phyloP scores from a whole-genome alignment of 352 stramenopile species.

The Phytophthora citricola region DNA sequence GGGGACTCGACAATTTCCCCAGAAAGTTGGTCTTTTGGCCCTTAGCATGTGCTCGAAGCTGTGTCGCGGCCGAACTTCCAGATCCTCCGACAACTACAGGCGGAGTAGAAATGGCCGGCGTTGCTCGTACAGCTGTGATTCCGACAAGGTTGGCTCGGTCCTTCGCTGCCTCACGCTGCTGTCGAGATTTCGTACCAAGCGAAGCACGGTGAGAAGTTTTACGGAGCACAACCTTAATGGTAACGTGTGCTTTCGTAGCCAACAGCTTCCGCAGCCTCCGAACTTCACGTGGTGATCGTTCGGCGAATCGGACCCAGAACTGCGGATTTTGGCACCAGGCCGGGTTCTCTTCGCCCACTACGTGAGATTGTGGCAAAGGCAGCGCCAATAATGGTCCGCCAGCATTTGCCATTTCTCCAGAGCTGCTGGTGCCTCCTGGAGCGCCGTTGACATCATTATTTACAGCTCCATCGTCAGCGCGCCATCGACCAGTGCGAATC shows the following conservation, averaged over 20 bases:
- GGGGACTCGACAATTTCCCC: constrained; percentile 62
- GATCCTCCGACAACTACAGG: constrained; percentile 25
- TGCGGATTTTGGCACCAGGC: constrained; percentile 91
- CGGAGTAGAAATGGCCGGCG: background rate
- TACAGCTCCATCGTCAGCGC: constrained; percentile 46
- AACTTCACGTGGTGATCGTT: constrained; percentile 30
- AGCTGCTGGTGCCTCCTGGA: constrained; percentile 31
- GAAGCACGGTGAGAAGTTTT: constrained; percentile 69
- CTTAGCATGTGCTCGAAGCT: constrained; percentile 54
- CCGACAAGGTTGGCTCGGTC: constrained; percentile 72
- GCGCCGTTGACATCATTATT: constrained; percentile 49
- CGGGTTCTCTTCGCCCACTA: constrained; percentile 59
- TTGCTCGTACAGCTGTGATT: constrained; percentile 55
- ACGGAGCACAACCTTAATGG: constrained; percentile 75
- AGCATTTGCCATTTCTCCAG: constrained; percentile 64
- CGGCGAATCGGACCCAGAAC: constrained; percentile 76
- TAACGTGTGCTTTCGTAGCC: constrained; percentile 50
- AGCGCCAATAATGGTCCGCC: constrained; percentile 69
- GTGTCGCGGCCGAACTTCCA: constrained; percentile 35
- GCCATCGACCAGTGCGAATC: constrained; percentile 73
- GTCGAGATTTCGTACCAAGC: constrained; percentile 48
- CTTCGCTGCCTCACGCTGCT: constrained; percentile 60
- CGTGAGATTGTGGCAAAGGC: constrained; percentile 43
- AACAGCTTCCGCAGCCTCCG: constrained; percentile 31
- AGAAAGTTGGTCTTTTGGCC: constrained; percentile 76